phyloP scores from a whole-genome alignment of 2,329 filamentous ascomycete species.

The Furcasterigmium furcatum region DNA sequence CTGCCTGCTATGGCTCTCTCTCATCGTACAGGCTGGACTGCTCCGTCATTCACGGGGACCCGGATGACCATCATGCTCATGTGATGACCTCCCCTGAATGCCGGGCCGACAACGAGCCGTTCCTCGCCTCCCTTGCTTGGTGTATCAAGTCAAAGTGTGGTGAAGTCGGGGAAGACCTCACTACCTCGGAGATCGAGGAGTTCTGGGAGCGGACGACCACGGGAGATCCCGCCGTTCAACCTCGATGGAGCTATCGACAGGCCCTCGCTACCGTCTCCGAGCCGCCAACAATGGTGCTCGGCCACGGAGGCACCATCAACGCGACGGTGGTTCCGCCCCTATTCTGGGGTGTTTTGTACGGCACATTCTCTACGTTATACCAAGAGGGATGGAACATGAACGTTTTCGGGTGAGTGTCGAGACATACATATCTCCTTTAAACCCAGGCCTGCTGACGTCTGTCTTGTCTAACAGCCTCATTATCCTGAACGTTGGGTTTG shows the following conservation, averaged over 20 bases:
- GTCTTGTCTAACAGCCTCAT: background rate
- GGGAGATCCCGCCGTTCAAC: background rate
- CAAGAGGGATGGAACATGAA: background rate
- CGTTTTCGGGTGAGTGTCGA: background rate
- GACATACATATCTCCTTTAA: background rate
- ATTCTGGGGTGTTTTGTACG: background rate
- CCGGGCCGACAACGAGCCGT: slow-evolving; percentile 3
- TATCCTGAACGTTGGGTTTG: slow-evolving; percentile 1
- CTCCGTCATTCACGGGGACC: background rate
- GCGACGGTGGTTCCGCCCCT: background rate
- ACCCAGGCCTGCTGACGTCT: background rate
- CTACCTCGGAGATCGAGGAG: slow-evolving; percentile 3
- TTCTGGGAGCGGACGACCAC: slow-evolving; percentile 1
- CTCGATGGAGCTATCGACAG: background rate
- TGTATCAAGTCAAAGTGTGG: slow-evolving; percentile 6
- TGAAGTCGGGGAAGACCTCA: background rate
- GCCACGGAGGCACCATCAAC: background rate
- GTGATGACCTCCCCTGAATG: slow-evolving; percentile 6
- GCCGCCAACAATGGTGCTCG: background rate
- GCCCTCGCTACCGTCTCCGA: background rate
- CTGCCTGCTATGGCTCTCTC: background rate
- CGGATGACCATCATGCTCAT: background rate
- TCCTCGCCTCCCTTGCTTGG: slow-evolving; percentile 8
- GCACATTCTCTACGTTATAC: background rate
- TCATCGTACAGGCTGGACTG: background rate